Evolutionary conservation across 768 basidiomycete genomes (phyloP), one percentile per base, ranked within the genome.

Genomic region (Tulasnella sp.): DNA sequence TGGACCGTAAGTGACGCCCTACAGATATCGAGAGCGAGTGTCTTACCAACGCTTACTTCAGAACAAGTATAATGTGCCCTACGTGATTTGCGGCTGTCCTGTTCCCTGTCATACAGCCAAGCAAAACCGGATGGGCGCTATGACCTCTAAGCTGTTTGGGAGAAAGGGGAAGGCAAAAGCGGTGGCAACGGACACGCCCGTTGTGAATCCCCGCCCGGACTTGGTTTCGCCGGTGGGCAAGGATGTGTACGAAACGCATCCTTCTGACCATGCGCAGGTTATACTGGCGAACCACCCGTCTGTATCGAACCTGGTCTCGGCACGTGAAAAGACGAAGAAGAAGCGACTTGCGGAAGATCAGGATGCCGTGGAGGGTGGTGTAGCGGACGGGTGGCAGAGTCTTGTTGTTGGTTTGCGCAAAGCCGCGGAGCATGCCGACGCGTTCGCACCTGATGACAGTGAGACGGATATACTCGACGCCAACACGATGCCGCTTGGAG

Each of bases 21-120:
- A 12, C 29, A 14, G 29, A n/a, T 5, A 55, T 17, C 7, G 6
- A n/a, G 17, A 40, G 29, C 27, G 5, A 5, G 5, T 35, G 23
- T 11, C 23, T 4, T 17, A 9, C 25, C 9, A 25, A 6, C 17
- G 14, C 12, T 21, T 21, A 3, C 17, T 23, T 12, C 43, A 77
- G 65, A 60, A 69, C 12, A 77, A 78, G 8, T 83, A 76, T 64
- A 69, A 70, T 39, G 66, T 74, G 6, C 68, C 72, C 1, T 84
- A 84, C 66, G 74, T 70, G 49, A 73, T 77, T 59, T 84, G 82
- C 57, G 81, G 82, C 2, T 82, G 82, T 62, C 73, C 77, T 0
- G 63, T 77, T 1, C 0, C 43, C 6, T n/a, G n/a, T n/a, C n/a
- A n/a, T n/a, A 17, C 21, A 9, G 9, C 5, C 8, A 42, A 45